A percentile compares a stretch with the other conserved stretches of the same genome.
Conservation (phyloP, 2,329 filamentous ascomycete species). For the Elsinoe ampelina region DNA sequence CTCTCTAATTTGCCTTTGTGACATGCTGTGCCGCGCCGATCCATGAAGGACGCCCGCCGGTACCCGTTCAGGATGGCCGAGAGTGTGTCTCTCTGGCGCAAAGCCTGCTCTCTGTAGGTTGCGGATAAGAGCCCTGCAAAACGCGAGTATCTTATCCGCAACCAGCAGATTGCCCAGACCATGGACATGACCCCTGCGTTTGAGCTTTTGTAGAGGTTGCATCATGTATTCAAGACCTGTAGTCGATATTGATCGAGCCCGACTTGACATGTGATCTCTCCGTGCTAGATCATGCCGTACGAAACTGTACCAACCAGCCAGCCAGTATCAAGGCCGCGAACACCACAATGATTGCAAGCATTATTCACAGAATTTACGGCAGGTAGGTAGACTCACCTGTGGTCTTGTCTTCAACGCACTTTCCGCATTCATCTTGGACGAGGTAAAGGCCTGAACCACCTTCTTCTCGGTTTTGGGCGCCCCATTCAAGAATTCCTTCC, state of each 20-base stretch:
- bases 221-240: neutral
- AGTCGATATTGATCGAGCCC: too few species aligned
- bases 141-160: neutral
- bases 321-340: neutral
- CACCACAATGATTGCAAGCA: neutral
- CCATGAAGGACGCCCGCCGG: too few species aligned
- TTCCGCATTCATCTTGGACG: slow-evolving; percentile 51
- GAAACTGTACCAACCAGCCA: neutral
- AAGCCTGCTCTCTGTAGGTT: neutral
- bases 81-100: neutral
- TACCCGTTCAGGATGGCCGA: too few species aligned
- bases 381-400: slow-evolving; percentile 50
- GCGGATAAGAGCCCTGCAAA: neutral
- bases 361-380: neutral
- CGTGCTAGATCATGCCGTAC: too few species aligned
- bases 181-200: too few species aligned
- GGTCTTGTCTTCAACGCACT: slow-evolving; percentile 77
- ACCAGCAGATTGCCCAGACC: too few species aligned
- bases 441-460: slow-evolving; percentile 59
- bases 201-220: neutral
- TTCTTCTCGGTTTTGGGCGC: slow-evolving; percentile 47
- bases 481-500: slow-evolving; percentile 54
- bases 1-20: too few species aligned
- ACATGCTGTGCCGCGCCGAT: too few species aligned
- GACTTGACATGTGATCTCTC: too few species aligned